Evolutionary conservation across 768 basidiomycete genomes (phyloP).

Genomic region (Tremella yokohamensis): DNA sequence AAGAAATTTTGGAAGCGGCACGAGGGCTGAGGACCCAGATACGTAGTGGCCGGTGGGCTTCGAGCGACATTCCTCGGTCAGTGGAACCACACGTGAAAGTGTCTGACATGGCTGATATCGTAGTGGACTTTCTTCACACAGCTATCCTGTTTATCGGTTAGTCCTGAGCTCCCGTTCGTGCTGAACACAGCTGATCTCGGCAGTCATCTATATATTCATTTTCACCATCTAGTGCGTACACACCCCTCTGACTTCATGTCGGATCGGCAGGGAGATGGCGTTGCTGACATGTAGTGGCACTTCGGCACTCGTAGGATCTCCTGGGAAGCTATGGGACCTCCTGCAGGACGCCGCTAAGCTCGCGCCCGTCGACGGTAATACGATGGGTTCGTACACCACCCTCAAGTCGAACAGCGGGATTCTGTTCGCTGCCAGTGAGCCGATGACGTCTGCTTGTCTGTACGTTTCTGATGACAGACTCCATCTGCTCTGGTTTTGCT

Average conservation of each 20-base stretch:
- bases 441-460: constrained; percentile 25
- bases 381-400: constrained; percentile 59
- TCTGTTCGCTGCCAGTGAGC: constrained; percentile 60
- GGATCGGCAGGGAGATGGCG: too few relatives aligned
- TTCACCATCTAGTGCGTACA: constrained; percentile 37
- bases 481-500: constrained; percentile 24
- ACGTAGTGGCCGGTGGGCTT: constrained; percentile 18
- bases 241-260: too few relatives aligned
- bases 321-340: constrained; percentile 55
- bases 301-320: constrained; percentile 53
- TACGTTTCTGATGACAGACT: constrained; percentile 53
- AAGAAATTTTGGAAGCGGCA: not conserved
- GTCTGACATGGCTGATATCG: constrained; percentile 43
- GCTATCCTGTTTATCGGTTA: constrained; percentile 63
- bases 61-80: constrained; percentile 47
- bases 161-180: too few relatives aligned
- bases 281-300: constrained; percentile 32
- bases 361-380: constrained; percentile 57
- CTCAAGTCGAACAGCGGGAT: constrained; percentile 64
- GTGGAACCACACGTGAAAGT: constrained; percentile 68
- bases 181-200: too few relatives aligned
- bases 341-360: constrained; percentile 55
- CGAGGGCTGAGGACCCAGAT: not conserved
- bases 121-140: constrained; percentile 58
- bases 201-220: constrained; percentile 49